Base-by-base conservation (phyloP, 164 flowering plant species). In the Stephania japonica region DNA sequence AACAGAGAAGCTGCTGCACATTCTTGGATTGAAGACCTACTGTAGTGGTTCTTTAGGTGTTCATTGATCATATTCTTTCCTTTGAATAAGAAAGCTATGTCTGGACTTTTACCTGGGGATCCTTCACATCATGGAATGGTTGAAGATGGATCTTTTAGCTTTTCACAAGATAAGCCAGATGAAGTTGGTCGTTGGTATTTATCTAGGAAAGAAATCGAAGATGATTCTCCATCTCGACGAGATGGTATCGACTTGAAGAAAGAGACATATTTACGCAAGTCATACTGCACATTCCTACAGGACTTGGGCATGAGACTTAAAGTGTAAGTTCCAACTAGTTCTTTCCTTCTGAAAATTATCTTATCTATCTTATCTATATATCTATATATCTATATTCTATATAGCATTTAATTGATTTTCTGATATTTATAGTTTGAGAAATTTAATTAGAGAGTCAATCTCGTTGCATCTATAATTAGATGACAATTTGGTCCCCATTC, bases 181-280 rank as follows among this genome's bases (percentile, higher is more conserved):
- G 87, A 82, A 27, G 86, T 69, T 43, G 87, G 83, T 6, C 81
- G 85, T 14, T 91, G 96, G 96, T 91, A 89, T 79, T 77, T 89
- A 19, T 80, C 88, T 10, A 86, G 89, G 72, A 89, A 83, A 67
- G 91, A 89, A 79, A 88, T 91, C 49, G 96, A 91, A 80, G 93
- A 91, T 70, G 77, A 81, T 73, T 89, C 96, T 42, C 90, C 93
- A 50, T 91, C 96, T 19, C 87, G 86, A 75, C 75, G 70, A 77
- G 96, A 91, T 82, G 85, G 87, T 27, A 86, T 91, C 79, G 96
- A 91, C 79, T 79, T 86, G 83, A 91, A 89, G 86, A 91, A 88
- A 74, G 96, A 91, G 79, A 82, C 90, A 0, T 88, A 89, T 72
- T 73, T 91, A 42, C 88, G 93, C 69, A 91, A 87, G 79, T 87